Conservation (phyloP, 164 flowering plant species). For the Brasenia schreberi region DNA sequence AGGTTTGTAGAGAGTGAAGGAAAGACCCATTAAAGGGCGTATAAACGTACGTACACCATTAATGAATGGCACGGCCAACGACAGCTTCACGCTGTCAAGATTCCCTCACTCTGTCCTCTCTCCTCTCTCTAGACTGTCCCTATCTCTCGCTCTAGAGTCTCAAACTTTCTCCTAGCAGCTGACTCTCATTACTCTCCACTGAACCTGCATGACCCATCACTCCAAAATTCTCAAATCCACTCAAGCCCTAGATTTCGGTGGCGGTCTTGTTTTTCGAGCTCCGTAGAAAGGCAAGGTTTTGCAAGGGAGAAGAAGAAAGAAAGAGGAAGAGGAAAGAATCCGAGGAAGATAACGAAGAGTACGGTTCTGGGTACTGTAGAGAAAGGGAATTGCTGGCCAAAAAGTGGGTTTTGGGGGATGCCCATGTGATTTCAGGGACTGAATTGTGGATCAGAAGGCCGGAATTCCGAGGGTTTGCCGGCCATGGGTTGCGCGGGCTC, state of each 20-base stretch:
- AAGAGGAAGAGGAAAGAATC: background rate
- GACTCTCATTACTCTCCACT: background rate
- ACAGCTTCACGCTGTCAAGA: slow-evolving; percentile 15
- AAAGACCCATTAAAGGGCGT: no score
- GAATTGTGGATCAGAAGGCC: background rate
- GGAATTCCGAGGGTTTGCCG: background rate
- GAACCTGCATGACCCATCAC: background rate
- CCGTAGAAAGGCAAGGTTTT: background rate
- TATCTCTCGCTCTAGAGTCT: background rate
- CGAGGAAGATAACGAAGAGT: no score
- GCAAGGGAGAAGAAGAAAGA: background rate
- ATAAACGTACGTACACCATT: no score
- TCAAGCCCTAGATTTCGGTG: slow-evolving; percentile 1
- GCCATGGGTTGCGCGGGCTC: slow-evolving; percentile 45
- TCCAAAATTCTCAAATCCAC: background rate
- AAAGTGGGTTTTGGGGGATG: background rate
- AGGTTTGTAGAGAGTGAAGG: no score
- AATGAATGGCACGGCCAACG: slow-evolving; percentile 2
- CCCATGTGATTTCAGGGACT: background rate
- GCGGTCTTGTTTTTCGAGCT: background rate
- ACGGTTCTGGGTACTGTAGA: background rate
- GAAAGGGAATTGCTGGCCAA: background rate
- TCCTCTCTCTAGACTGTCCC: background rate
- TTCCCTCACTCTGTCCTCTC: slow-evolving; percentile 2
- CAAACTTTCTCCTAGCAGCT: background rate